Conservation (phyloP, 1,139 yeast species). For the Taphrina pruni region DNA sequence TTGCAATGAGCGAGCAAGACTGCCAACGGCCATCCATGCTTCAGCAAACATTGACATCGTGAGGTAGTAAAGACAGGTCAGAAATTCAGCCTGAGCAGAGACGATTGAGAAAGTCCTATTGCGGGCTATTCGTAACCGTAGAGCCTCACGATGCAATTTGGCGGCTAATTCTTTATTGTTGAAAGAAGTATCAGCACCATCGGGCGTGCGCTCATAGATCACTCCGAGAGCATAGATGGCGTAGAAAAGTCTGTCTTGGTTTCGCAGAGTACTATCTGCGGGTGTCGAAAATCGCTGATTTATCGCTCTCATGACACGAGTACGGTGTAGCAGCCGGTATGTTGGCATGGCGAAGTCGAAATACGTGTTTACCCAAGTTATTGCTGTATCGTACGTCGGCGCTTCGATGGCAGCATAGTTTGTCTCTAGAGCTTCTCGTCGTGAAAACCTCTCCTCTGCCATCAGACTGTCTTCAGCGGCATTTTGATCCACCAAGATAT, state of each 20-base stretch:
- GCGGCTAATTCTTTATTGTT: not conserved
- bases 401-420: not conserved
- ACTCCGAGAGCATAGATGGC: slow-evolving; percentile 17
- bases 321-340: slow-evolving; percentile 1
- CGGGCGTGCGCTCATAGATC: slow-evolving; percentile 5
- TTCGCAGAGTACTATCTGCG: not conserved
- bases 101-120: slow-evolving; percentile 15
- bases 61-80: slow-evolving; percentile 7
- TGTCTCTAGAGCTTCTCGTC: not conserved
- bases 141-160: slow-evolving; percentile 2
- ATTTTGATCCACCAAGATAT: slow-evolving; percentile 8
- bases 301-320: slow-evolving; percentile 1
- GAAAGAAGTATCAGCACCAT: not conserved
- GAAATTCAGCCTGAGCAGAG: slow-evolving; percentile 5
- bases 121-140: not conserved
- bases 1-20: slow-evolving; percentile 12
- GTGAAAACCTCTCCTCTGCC: slow-evolving; percentile 6
- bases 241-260: slow-evolving; percentile 9
- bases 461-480: slow-evolving; percentile 6
- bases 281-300: not conserved
- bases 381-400: not conserved
- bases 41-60: slow-evolving; percentile 7
- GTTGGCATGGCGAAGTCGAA: slow-evolving; percentile 18
- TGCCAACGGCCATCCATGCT: slow-evolving; percentile 15
- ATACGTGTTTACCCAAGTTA: slow-evolving; percentile 13